Conservation (phyloP, 129 eudicot genomes). For the Deinandra increscens region DNA sequence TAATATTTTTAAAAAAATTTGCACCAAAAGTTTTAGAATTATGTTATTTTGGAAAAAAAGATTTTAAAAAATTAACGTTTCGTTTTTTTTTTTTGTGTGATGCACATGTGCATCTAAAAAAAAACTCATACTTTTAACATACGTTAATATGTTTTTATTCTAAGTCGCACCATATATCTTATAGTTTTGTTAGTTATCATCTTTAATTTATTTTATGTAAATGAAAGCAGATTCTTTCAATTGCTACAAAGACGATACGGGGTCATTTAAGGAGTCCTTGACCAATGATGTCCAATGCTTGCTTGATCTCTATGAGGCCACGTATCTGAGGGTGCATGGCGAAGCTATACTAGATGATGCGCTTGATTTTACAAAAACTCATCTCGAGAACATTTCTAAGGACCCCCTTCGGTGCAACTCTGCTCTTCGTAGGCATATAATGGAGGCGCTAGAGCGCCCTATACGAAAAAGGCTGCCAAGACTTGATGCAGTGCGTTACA, state of each 20-base stretch:
- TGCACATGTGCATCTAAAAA: too few species aligned
- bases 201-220: too few species aligned
- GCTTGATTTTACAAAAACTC: constrained; percentile 4
- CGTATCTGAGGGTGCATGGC: neutral
- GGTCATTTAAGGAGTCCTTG: constrained; percentile 11
- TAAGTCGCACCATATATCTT: too few species aligned
- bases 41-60: too few species aligned
- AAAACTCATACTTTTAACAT: too few species aligned
- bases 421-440: neutral
- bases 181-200: too few species aligned
- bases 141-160: too few species aligned
- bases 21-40: too few species aligned
- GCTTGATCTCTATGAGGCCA: constrained; percentile 1
- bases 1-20: too few species aligned
- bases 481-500: neutral
- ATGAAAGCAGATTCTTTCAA: neutral
- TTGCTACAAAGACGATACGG: neutral
- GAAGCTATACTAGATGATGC: neutral
- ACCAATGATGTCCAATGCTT: neutral
- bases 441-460: constrained; percentile 5
- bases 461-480: neutral
- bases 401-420: neutral
- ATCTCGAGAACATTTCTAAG: constrained; percentile 2
- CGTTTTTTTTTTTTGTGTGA: too few species aligned
- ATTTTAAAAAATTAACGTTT: too few species aligned